Percentiles rank a stretch among this genome's conserved stretches.
Conservation (phyloP, 768 basidiomycete species). For the Phallus indusiatus region DNA sequence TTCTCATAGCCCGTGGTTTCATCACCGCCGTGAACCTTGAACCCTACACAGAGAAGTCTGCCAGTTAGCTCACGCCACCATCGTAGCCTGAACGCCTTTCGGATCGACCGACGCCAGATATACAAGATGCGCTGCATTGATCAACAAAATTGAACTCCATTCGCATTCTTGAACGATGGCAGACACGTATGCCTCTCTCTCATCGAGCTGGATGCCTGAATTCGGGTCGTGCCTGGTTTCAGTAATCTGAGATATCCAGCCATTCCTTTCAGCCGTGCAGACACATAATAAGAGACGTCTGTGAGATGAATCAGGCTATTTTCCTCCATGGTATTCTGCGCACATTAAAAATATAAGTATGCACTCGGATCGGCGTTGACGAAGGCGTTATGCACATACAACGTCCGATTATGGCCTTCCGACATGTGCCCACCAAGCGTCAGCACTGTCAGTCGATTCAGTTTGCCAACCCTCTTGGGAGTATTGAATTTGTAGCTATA, state of each 20-base stretch:
- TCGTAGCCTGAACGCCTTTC: background rate
- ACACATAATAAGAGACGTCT: background rate
- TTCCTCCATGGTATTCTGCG: background rate
- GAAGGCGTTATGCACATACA: slow-evolving; percentile 1
- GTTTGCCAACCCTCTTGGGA: slow-evolving; percentile 7
- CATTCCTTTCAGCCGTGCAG: slow-evolving; percentile 8
- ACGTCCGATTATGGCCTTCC: slow-evolving; percentile 1
- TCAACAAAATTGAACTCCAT: background rate
- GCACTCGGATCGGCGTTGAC: slow-evolving; percentile 5
- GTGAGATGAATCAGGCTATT: background rate
- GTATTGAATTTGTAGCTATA: no score
- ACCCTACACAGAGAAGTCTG: background rate
- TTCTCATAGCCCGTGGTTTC: background rate
- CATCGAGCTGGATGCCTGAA: slow-evolving; percentile 1
- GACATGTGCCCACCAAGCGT: background rate
- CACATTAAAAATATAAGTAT: slow-evolving; percentile 9
- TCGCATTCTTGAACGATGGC: slow-evolving; percentile 10
- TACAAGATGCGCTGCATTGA: background rate
- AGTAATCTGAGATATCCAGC: slow-evolving; percentile 8
- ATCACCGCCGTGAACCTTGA: background rate
- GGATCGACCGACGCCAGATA: background rate
- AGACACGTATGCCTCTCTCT: background rate
- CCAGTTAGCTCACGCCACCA: background rate
- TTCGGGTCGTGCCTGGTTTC: slow-evolving; percentile 6
- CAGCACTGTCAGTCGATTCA: slow-evolving; percentile 6